Evolutionary conservation across 257 asterid genomes (phyloP).

Genomic region (Plantago ovata): DNA sequence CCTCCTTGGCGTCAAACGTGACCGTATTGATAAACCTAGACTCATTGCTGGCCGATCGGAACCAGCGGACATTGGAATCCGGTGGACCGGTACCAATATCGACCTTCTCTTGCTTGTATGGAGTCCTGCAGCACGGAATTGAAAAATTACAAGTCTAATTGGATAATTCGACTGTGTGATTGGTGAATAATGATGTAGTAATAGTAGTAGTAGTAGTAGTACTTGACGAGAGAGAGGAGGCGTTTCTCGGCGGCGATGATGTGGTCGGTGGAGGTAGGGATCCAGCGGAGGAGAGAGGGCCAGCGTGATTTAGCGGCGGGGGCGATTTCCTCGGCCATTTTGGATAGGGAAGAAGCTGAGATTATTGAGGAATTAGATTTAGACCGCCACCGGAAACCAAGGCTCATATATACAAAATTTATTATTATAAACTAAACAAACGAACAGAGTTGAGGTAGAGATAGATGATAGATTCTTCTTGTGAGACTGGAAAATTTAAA

Average conservation of each 20-base stretch:
- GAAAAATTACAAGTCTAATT: neutral
- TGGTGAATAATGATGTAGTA: neutral
- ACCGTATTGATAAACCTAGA: conserved; percentile 86
- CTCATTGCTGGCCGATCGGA: conserved; percentile 78
- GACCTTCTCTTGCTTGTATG: conserved; percentile 64
- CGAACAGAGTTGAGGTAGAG: too few relatives aligned
- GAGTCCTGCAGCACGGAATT: conserved; percentile 50
- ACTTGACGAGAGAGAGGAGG: conserved; percentile 72
- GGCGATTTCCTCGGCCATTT: conserved; percentile 65
- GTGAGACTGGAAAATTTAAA: too few relatives aligned
- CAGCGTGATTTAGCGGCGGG: conserved; percentile 40
- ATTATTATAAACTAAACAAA: too few relatives aligned
- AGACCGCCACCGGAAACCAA: conserved; percentile 31
- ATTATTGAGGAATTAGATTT: conserved; percentile 27
- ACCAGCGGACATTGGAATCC: conserved; percentile 87
- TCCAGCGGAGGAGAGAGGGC: conserved; percentile 81
- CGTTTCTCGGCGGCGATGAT: conserved; percentile 86
- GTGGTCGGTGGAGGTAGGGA: conserved; percentile 89
- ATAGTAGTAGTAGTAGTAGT: neutral
- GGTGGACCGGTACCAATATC: conserved; percentile 93
- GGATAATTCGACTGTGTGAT: too few relatives aligned
- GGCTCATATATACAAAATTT: too few relatives aligned
- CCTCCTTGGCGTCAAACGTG: conserved; percentile 80
- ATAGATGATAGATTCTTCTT: too few relatives aligned
- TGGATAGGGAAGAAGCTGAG: conserved; percentile 7